A percentile compares a stretch with the other conserved stretches of the same genome.
Conservation (phyloP, 352 stramenopile species). For the Hyphochytrium catenoides region DNA sequence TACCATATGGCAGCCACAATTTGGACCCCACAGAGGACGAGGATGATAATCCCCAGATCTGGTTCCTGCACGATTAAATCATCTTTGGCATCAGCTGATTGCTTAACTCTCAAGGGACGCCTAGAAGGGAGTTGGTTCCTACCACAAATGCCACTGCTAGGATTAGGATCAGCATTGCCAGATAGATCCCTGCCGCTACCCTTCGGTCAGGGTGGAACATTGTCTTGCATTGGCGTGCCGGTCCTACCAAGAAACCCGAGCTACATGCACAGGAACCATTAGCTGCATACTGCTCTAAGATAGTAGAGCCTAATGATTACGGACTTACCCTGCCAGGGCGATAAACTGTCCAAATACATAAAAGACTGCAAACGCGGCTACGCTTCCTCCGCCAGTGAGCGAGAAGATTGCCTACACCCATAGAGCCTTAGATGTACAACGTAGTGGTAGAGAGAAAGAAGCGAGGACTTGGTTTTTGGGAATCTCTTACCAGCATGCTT, state of each 20-base stretch:
- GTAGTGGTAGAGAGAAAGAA: background rate
- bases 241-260: conserved; percentile 48
- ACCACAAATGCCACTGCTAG: conserved; percentile 39
- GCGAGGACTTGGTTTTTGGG: no score
- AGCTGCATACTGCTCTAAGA: no score
- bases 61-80: conserved; percentile 15
- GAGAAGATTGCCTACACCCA: conserved; percentile 38
- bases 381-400: conserved; percentile 32
- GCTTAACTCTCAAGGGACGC: background rate
- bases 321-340: conserved; percentile 35
- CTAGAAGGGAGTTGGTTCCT: no score
- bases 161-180: conserved; percentile 44
- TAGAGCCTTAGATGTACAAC: background rate
- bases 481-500: conserved; percentile 45
- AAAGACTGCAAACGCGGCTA: conserved; percentile 45
- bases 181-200: conserved; percentile 36
- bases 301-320: no score
- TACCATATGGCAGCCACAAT: conserved; percentile 41
- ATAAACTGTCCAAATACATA: conserved; percentile 58
- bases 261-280: no score
- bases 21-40: conserved; percentile 47
- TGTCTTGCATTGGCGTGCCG: conserved; percentile 47
- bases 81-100: background rate
- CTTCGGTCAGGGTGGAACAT: conserved; percentile 59
- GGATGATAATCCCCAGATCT: conserved; percentile 33